Percentiles rank a stretch among this genome's conserved stretches.
Evolutionary conservation across 106 monocot genomes (phyloP).

Genomic region (Allium cepa): DNA sequence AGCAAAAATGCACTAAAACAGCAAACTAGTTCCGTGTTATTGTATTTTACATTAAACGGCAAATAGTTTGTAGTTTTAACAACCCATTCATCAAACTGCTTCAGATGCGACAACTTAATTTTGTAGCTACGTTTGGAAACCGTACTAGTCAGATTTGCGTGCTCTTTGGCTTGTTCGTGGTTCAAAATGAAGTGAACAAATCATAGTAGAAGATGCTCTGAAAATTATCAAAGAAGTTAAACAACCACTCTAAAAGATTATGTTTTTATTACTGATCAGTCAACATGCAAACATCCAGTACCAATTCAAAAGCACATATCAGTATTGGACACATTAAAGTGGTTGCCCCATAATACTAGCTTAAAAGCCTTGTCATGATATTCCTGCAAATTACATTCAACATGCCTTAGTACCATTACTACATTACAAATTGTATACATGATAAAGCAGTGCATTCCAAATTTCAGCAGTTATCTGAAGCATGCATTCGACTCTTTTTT

Average conservation of each 20-base stretch:
- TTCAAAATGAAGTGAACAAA: too few relatives aligned
- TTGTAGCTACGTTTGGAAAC: background rate
- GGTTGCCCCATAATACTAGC: background rate
- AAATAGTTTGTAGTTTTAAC: too few relatives aligned
- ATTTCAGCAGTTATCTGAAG: conserved; percentile 6
- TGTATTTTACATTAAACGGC: too few relatives aligned
- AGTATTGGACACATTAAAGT: background rate
- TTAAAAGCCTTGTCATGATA: background rate
- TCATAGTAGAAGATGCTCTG: too few relatives aligned
- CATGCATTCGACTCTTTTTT: conserved; percentile 2
- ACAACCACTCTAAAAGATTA: background rate
- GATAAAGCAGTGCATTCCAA: background rate
- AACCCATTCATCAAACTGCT: too few relatives aligned
- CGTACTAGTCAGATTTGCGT: background rate
- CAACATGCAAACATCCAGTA: background rate
- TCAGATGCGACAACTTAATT: too few relatives aligned
- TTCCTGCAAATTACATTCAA: background rate
- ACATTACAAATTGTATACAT: background rate
- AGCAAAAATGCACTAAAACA: background rate
- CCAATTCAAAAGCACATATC: background rate
- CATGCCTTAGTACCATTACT: background rate
- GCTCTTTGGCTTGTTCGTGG: background rate
- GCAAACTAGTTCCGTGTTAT: too few relatives aligned
- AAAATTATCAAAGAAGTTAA: background rate
- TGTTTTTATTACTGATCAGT: background rate